A percentile compares a stretch with the other conserved stretches of the same genome.
phyloP scores from a whole-genome alignment of 177 flowering plant genomes.

The Vitis hybrid region DNA sequence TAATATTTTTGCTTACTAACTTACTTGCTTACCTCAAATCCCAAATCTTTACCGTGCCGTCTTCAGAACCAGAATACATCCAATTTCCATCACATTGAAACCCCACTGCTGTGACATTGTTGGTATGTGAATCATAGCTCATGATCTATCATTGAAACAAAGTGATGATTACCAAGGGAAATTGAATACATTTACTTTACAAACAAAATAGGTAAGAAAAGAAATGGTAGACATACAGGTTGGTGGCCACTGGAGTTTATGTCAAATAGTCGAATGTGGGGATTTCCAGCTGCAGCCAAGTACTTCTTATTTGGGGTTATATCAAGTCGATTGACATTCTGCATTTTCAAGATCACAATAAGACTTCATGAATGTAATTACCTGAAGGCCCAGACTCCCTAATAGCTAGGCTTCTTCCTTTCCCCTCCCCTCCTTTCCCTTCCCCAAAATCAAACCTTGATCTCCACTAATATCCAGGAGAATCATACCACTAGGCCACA shows the following conservation, averaged over 20 bases:
- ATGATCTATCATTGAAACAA: slow-evolving; percentile 48
- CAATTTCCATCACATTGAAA: slow-evolving; percentile 98
- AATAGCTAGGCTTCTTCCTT: too few species aligned
- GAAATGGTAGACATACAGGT: slow-evolving; percentile 51
- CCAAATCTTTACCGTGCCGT: slow-evolving; percentile 98
- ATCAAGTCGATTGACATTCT: slow-evolving; percentile 95
- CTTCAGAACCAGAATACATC: slow-evolving; percentile 99
- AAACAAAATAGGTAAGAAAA: not conserved
- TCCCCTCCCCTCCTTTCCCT: too few species aligned
- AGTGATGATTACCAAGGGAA: not conserved
- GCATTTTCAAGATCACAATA: slow-evolving; percentile 11
- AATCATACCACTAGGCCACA: too few species aligned
- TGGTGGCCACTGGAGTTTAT: slow-evolving; percentile 78
- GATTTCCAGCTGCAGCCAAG: slow-evolving; percentile 94
- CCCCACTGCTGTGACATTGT: slow-evolving; percentile 97
- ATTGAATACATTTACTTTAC: not conserved
- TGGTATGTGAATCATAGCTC: slow-evolving; percentile 95
- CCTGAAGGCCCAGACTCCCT: too few species aligned
- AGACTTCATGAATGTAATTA: too few species aligned
- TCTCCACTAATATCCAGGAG: too few species aligned
- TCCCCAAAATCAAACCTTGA: too few species aligned
- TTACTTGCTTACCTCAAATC: slow-evolving; percentile 66
- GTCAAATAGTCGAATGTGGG: slow-evolving; percentile 94
- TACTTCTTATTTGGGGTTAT: slow-evolving; percentile 84
- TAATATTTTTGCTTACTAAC: too few species aligned